Evolutionary conservation across 768 basidiomycete genomes (phyloP).

Genomic region (Crucibulum laeve): DNA sequence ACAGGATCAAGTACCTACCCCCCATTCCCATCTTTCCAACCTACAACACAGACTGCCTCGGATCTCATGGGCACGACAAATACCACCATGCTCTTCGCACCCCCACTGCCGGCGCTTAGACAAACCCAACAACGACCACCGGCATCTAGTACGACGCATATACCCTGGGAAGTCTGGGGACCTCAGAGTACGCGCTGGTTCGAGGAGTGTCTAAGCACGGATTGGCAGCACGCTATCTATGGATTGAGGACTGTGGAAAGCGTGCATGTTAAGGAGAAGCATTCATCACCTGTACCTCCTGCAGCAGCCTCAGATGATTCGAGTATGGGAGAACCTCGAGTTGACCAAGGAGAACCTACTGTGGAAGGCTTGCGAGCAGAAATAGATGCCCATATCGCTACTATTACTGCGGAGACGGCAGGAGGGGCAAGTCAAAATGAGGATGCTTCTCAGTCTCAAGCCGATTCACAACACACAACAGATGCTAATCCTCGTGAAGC

Average conservation of each 20-base stretch:
- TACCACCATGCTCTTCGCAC: neutral
- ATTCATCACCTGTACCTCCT: too few relatives aligned
- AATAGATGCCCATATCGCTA: too few relatives aligned
- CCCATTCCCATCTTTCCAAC: neutral
- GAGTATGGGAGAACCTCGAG: too few relatives aligned
- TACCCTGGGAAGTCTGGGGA: conserved; percentile 51
- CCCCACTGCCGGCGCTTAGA: neutral
- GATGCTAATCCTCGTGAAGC: neutral
- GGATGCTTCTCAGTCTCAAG: neutral
- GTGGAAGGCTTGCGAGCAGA: too few relatives aligned
- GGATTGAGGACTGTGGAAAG: conserved; percentile 48
- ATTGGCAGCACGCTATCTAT: conserved; percentile 54
- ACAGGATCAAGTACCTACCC: neutral
- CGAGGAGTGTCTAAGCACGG: conserved; percentile 40
- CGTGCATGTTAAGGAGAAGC: conserved; percentile 18
- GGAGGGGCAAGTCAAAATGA: too few relatives aligned
- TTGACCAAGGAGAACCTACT: too few relatives aligned
- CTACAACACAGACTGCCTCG: neutral
- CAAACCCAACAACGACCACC: conserved; percentile 3
- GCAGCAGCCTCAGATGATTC: too few relatives aligned
- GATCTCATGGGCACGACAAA: neutral
- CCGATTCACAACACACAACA: neutral
- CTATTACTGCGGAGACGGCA: too few relatives aligned
- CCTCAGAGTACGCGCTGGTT: conserved; percentile 52
- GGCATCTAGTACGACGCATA: conserved; percentile 3